Percentiles rank a stretch among this genome's conserved stretches.
Evolutionary conservation across 352 stramenopile species (phyloP).

Genomic region (Globisporangium recalcitrans): DNA sequence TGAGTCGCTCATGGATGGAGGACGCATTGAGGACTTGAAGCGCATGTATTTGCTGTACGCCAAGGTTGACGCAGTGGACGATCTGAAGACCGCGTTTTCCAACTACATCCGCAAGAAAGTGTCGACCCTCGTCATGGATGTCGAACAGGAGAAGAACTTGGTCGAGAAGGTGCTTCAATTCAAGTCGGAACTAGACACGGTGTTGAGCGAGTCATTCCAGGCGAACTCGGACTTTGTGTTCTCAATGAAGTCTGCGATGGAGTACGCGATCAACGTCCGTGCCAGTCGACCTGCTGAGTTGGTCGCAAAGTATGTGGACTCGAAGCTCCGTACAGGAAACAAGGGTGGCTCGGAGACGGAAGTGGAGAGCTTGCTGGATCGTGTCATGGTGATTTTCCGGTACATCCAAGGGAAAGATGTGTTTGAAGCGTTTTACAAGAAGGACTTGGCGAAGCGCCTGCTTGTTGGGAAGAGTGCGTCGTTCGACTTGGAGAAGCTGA

Average conservation of each 20-base stretch:
- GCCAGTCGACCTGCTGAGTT: slow-evolving; percentile 84
- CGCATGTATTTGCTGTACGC: slow-evolving; percentile 83
- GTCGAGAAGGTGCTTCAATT: slow-evolving; percentile 88
- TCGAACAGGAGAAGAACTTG: slow-evolving; percentile 84
- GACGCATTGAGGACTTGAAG: slow-evolving; percentile 78
- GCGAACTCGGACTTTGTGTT: slow-evolving; percentile 72
- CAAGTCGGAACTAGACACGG: slow-evolving; percentile 75
- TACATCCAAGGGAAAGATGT: slow-evolving; percentile 97
- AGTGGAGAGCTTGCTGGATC: slow-evolving; percentile 83
- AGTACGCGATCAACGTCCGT: slow-evolving; percentile 86
- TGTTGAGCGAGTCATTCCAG: slow-evolving; percentile 73
- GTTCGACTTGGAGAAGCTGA: slow-evolving; percentile 94
- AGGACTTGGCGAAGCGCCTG: slow-evolving; percentile 95
- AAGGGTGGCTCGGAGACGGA: slow-evolving; percentile 84
- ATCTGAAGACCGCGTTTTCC: slow-evolving; percentile 61
- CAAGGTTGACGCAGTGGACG: slow-evolving; percentile 63
- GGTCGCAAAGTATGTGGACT: slow-evolving; percentile 90
- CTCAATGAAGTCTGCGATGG: slow-evolving; percentile 84
- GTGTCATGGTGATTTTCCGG: slow-evolving; percentile 94
- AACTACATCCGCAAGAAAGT: slow-evolving; percentile 79
- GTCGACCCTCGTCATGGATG: slow-evolving; percentile 65
- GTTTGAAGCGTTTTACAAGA: slow-evolving; percentile 99
- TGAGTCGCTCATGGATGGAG: slow-evolving; percentile 78
- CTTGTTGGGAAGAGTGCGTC: slow-evolving; percentile 88
- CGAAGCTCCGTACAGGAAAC: slow-evolving; percentile 82